A percentile compares a stretch with the other conserved stretches of the same genome.
Conservation (phyloP, 1,139 yeast species). For the Meyerozyma athensensis region DNA sequence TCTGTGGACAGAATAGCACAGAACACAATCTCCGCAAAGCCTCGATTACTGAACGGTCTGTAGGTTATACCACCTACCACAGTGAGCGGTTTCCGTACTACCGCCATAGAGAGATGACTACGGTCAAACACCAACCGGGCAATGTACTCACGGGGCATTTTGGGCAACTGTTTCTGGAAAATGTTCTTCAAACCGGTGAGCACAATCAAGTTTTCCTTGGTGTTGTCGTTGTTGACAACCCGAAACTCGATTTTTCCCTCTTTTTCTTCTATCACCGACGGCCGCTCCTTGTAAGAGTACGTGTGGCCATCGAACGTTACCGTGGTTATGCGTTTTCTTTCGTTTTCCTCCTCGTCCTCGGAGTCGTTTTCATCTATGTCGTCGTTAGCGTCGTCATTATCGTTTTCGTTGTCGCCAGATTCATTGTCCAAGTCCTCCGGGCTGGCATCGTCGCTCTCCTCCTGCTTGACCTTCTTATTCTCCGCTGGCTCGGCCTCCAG, state of each 20-base stretch:
- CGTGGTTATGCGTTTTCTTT: constrained; percentile 40
- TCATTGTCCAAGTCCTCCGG: constrained; percentile 8
- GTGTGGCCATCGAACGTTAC: constrained; percentile 66
- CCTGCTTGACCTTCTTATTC: constrained; percentile 11
- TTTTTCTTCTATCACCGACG: constrained; percentile 88
- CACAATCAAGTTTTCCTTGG: constrained; percentile 82
- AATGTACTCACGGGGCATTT: constrained; percentile 97
- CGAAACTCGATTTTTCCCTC: constrained; percentile 91
- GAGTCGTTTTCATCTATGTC: constrained; percentile 34
- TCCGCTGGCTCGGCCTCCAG: neutral
- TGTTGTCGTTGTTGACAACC: constrained; percentile 92
- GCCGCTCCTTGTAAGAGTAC: constrained; percentile 84
- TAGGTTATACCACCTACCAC: constrained; percentile 98
- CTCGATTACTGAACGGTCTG: constrained; percentile 84
- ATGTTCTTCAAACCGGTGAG: constrained; percentile 92
- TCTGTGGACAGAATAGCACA: constrained; percentile 97
- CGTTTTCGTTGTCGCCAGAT: constrained; percentile 9
- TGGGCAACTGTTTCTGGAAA: constrained; percentile 94
- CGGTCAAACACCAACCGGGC: constrained; percentile 92
- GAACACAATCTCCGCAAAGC: constrained; percentile 95
- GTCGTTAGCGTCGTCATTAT: constrained; percentile 9
- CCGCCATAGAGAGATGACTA: constrained; percentile 93
- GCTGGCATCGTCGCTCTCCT: constrained; percentile 8
- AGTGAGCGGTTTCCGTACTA: constrained; percentile 84
- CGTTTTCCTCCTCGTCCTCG: constrained; percentile 50